Percentiles rank a stretch among this genome's conserved stretches.
phyloP scores from a whole-genome alignment of 1,284 basidiomycete species.

The Coriolopsis trogii region DNA sequence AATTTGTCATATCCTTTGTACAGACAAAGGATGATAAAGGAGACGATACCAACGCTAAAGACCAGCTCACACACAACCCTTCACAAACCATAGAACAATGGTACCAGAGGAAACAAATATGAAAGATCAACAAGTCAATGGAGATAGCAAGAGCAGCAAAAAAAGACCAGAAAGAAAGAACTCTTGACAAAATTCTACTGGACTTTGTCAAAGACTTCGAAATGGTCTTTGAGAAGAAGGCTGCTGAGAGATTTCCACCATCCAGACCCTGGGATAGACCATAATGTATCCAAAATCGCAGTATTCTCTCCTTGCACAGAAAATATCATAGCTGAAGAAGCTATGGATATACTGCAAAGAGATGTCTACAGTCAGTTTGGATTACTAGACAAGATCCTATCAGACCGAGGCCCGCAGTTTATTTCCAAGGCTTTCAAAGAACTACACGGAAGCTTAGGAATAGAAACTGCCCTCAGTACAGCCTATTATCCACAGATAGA shows the following conservation, averaged over 20 bases:
- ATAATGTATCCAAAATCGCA: constrained; percentile 34
- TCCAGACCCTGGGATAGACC: constrained; percentile 29
- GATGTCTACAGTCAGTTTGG: no score
- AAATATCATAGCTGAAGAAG: no score
- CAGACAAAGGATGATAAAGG: no score
- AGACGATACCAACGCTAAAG: no score
- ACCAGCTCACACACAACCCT: no score
- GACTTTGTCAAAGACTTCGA: not conserved
- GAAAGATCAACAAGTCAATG: not conserved
- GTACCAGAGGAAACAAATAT: not conserved
- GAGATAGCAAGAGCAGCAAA: not conserved
- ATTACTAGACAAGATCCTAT: constrained; percentile 29
- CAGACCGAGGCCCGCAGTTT: constrained; percentile 40
- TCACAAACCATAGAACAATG: no score
- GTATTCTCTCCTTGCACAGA: constrained; percentile 32
- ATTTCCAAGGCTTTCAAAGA: constrained; percentile 33
- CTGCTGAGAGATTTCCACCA: no score
- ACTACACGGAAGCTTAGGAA: constrained; percentile 25
- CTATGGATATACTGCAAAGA: no score
- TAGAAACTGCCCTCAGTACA: constrained; percentile 24
- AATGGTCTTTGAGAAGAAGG: not conserved
- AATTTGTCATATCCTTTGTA: no score
- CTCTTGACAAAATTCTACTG: not conserved
- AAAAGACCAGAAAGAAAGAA: not conserved
- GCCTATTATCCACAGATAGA: constrained; percentile 35